Base-by-base conservation (phyloP, 129 eudicot species). In the Chrysanthemum seticuspe region DNA sequence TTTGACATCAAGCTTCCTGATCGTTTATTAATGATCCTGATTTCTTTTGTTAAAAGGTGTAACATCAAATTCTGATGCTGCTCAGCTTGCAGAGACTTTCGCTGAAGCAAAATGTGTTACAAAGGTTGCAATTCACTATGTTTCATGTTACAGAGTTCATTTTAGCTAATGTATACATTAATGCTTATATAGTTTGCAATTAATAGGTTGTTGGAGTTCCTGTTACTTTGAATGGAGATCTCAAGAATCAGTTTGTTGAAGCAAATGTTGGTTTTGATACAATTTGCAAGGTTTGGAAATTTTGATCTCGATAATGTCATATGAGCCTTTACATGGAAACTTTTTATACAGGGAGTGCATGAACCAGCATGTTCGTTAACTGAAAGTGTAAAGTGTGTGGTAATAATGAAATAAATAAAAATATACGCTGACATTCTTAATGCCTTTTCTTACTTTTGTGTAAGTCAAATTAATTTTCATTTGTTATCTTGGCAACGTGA, bases 41-140 rank as follows among this genome's bases (percentile, higher is more conserved):
- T 62, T 54, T 23, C 21, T 57, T 71, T 68, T 49, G 13, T 66
- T 67, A 79, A 60, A 74, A 91, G 96, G 96, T 76, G 96, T 89
- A 31, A 89, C 97, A 64, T 92, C 97, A 61, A 92, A 92, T 75
- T 87, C 97, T 4, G 96, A 92, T 82, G 97, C 96, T 76, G 97
- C 97, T 68, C 94, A 89, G 72, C 97, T 92, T 75, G 97, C 96
- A 12, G 96, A 92, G 82, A 85, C 89, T 54, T 92, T 92, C 82
- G 94, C 91, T 48, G 97, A 86, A 79, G 88, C 87, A 52, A 86
- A 89, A 79, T 89, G 96, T 83, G 61, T 82, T 4, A 89, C 97
- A 14, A 92, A 89, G 89, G 97, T 89, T 59, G 34, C 11, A 27
- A 50, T 25, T 5, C 65, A 12, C 19, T 11, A n/a, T 55, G 47